Conservation (phyloP, 1,284 basidiomycete species). For the Sparassis latifolia region DNA sequence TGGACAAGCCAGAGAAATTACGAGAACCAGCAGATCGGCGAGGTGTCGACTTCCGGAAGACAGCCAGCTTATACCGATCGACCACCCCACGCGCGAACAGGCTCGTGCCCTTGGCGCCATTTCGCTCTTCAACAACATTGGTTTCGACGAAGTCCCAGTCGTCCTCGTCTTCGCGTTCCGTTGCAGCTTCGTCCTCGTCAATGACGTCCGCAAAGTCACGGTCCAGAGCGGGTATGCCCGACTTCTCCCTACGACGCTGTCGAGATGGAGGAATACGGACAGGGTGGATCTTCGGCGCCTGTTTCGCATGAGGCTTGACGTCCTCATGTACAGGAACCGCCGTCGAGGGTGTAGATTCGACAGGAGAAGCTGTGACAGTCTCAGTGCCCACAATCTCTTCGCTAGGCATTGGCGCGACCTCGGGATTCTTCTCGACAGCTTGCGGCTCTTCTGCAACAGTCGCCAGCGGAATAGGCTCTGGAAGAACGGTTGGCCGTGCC, state of each 20-base stretch:
- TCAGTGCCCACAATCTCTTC: constrained; percentile 1
- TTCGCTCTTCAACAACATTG: constrained; percentile 66
- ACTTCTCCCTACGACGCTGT: constrained; percentile 58
- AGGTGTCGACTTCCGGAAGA: constrained; percentile 77
- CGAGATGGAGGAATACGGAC: constrained; percentile 20
- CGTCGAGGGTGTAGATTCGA: neutral
- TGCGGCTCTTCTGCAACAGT: constrained; percentile 3
- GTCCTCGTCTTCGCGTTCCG: constrained; percentile 62
- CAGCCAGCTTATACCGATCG: constrained; percentile 71
- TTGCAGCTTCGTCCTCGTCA: constrained; percentile 47
- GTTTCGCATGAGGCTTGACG: constrained; percentile 4
- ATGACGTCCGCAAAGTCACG: constrained; percentile 51
- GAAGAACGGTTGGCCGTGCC: constrained; percentile 45
- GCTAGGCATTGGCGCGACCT: constrained; percentile 1
- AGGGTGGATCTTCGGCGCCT: constrained; percentile 25
- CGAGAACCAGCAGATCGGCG: constrained; percentile 29
- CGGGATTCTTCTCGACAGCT: neutral
- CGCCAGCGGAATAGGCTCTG: constrained; percentile 23
- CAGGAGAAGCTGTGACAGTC: neutral
- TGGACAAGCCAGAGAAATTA: constrained; percentile 53
- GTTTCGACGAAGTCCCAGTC: constrained; percentile 86
- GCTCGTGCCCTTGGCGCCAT: constrained; percentile 68
- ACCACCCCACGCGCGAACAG: constrained; percentile 81
- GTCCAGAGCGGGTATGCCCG: constrained; percentile 71
- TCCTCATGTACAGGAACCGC: constrained; percentile 4